These are phyloP conservation scores for Dipteronia sinensis DNA, from an alignment of 345 rosid genomes.

Conservation along the genomic window DNA sequence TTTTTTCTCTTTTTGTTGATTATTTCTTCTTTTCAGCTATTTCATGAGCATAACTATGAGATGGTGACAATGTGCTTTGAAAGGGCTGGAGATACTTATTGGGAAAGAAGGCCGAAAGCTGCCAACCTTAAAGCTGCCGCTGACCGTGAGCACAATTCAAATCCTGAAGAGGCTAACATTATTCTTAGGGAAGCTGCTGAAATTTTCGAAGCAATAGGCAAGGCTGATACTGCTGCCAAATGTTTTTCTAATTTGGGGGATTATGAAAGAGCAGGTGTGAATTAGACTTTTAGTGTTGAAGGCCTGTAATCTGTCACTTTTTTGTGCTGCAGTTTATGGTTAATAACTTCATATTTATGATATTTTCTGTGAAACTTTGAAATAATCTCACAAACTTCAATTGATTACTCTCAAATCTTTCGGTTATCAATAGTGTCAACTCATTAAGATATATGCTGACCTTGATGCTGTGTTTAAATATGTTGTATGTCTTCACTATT, in stretches of 20 bases:
- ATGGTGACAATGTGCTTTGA: conserved; percentile 52
- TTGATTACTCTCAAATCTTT: no score
- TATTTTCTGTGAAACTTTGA: no score
- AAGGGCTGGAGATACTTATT: conserved; percentile 37
- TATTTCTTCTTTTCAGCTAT: conserved; percentile 36
- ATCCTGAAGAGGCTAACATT: conserved; percentile 33
- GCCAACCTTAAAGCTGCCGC: conserved; percentile 43
- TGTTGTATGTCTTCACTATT: no score
- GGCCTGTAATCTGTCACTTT: background rate
- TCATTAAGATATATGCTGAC: no score
- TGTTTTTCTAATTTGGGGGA: conserved; percentile 40
- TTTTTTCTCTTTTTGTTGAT: background rate
- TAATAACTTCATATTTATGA: no score
- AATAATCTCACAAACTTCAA: no score
- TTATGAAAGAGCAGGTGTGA: conserved; percentile 40
- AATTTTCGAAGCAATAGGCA: conserved; percentile 41
- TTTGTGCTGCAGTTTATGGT: background rate
- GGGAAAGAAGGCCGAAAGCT: conserved; percentile 47
- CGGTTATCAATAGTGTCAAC: no score
- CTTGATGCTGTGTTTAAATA: no score
- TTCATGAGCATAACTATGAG: conserved; percentile 34
- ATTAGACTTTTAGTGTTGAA: background rate
- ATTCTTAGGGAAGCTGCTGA: conserved; percentile 47
- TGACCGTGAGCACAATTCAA: conserved; percentile 30
- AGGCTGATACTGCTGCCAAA: conserved; percentile 43